These are phyloP conservation scores for Boletus fagicola DNA, from an alignment of 768 basidiomycete genomes.

Conservation along the genomic window DNA sequence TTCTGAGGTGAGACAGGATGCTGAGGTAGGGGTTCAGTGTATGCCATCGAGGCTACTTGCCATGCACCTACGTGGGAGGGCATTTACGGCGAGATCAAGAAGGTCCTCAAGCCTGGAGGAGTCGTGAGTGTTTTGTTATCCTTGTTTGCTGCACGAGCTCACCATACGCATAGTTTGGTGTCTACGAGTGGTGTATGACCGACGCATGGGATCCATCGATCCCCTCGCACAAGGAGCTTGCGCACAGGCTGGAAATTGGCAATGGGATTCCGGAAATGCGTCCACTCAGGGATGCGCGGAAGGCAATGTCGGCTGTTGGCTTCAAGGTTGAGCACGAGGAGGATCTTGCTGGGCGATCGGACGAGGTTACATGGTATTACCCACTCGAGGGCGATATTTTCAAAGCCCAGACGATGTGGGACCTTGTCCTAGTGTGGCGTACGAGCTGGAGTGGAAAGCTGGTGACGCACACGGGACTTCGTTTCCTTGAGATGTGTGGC, in stretches of 20 bases:
- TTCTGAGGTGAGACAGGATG: neutral
- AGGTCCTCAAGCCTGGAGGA: constrained; percentile 95
- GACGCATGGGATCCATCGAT: constrained; percentile 86
- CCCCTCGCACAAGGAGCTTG: constrained; percentile 85
- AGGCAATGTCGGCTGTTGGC: constrained; percentile 81
- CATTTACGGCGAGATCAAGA: constrained; percentile 89
- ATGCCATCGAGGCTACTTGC: constrained; percentile 96
- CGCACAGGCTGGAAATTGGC: constrained; percentile 89
- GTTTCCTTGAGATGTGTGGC: constrained; percentile 73
- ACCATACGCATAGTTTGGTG: constrained; percentile 67
- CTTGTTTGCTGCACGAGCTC: neutral
- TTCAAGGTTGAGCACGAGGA: constrained; percentile 89
- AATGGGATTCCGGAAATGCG: constrained; percentile 99
- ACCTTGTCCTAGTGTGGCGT: constrained; percentile 83
- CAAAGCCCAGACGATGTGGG: constrained; percentile 94
- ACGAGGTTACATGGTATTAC: constrained; percentile 89
- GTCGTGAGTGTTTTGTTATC: constrained; percentile 54
- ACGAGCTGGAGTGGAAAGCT: constrained; percentile 86
- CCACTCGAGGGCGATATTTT: constrained; percentile 90
- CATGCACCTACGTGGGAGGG: constrained; percentile 97
- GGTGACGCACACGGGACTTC: constrained; percentile 77
- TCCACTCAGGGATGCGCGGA: constrained; percentile 59
- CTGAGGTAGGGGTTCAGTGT: constrained; percentile 50
- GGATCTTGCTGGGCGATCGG: constrained; percentile 85
- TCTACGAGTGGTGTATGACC: constrained; percentile 99